phyloP scores from a whole-genome alignment of 371 early-diverging fungal species.

The Lichtheimia hyalospora region DNA sequence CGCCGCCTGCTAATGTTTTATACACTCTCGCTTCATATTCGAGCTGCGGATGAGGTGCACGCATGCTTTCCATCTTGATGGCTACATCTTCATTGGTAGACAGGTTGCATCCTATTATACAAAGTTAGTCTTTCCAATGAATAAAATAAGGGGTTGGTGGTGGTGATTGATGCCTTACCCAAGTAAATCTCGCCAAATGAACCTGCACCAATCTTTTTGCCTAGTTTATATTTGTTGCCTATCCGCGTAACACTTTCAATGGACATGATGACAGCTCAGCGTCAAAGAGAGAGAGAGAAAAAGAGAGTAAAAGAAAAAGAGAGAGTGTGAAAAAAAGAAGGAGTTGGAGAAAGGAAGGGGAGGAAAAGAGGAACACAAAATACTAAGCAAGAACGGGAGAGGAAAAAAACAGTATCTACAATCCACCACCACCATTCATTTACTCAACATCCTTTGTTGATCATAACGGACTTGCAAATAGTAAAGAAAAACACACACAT shows the following conservation, averaged over 20 bases:
- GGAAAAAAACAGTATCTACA: too few relatives aligned
- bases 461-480: too few relatives aligned
- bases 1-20: slow-evolving; percentile 91
- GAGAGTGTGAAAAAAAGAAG: too few relatives aligned
- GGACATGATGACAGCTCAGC: not conserved
- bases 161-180: slow-evolving; percentile 61
- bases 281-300: not conserved
- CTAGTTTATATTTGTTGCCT: slow-evolving; percentile 92
- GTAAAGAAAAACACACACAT: too few relatives aligned
- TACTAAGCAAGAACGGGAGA: too few relatives aligned
- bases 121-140: not conserved
- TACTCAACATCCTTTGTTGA: too few relatives aligned
- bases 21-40: slow-evolving; percentile 97
- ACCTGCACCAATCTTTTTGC: slow-evolving; percentile 97
- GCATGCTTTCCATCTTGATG: slow-evolving; percentile 90
- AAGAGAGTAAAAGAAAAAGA: not conserved
- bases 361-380: too few relatives aligned
- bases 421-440: too few relatives aligned
- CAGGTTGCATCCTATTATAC: slow-evolving; percentile 78
- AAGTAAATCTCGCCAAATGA: slow-evolving; percentile 99
- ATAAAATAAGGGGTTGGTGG: not conserved
- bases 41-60: slow-evolving; percentile 94
- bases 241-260: slow-evolving; percentile 44
- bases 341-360: too few relatives aligned
- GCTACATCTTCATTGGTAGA: slow-evolving; percentile 95